A percentile compares a stretch with the other conserved stretches of the same genome.
These are phyloP conservation scores for Myxozyma neglecta DNA, from an alignment of 805 yeast genomes.

Conservation along the genomic window DNA sequence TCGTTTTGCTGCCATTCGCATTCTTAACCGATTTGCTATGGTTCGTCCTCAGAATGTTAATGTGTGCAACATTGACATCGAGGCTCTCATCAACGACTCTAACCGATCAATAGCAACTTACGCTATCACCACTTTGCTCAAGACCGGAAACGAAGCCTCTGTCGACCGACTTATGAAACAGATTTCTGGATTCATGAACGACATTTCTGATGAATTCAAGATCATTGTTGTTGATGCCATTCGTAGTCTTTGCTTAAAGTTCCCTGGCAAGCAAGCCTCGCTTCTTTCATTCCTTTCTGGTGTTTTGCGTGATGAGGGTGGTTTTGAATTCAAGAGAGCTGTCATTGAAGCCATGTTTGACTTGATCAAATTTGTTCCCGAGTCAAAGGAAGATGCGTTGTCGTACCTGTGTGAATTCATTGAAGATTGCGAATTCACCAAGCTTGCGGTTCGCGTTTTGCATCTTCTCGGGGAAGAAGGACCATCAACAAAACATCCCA, in stretches of 20 bases:
- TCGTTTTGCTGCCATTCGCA: slow-evolving; percentile 89
- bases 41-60: slow-evolving; percentile 69
- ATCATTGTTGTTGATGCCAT: slow-evolving; percentile 93
- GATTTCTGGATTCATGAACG: slow-evolving; percentile 84
- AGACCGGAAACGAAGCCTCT: slow-evolving; percentile 87
- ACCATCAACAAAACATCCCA: slow-evolving; percentile 80
- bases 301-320: slow-evolving; percentile 87
- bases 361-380: slow-evolving; percentile 81
- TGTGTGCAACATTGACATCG: slow-evolving; percentile 81
- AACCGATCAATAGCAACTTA: slow-evolving; percentile 93
- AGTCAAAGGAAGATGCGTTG: slow-evolving; percentile 76
- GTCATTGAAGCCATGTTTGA: slow-evolving; percentile 93
- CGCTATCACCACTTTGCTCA: slow-evolving; percentile 92
- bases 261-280: slow-evolving; percentile 84
- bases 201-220: slow-evolving; percentile 93
- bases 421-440: slow-evolving; percentile 97
- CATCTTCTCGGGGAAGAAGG: slow-evolving; percentile 94
- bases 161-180: slow-evolving; percentile 88
- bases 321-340: slow-evolving; percentile 76
- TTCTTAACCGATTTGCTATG: slow-evolving; percentile 81
- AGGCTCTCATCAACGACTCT: slow-evolving; percentile 79
- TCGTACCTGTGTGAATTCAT: slow-evolving; percentile 93
- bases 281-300: slow-evolving; percentile 81
- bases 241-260: slow-evolving; percentile 84
- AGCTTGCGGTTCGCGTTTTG: slow-evolving; percentile 86